phyloP scores from a whole-genome alignment of 768 basidiomycete genomes.

The Tephrocybe sp. region DNA sequence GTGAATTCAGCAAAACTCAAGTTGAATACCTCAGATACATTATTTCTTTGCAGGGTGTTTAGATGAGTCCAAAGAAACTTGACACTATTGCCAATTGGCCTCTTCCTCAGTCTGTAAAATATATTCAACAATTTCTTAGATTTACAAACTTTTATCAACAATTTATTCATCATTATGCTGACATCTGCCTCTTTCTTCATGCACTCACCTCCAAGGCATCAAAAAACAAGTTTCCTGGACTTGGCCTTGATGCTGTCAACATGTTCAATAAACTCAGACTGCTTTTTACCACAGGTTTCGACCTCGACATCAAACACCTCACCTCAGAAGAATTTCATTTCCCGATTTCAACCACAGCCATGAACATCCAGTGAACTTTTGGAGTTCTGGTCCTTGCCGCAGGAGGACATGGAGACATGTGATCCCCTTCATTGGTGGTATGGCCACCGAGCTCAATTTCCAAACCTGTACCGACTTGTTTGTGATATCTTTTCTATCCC shows the following conservation, averaged over 20 bases:
- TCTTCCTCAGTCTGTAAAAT: conserved; percentile 23
- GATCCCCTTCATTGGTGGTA: no score
- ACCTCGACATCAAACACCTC: no score
- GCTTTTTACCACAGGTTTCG: conserved; percentile 17
- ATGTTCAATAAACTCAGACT: conserved; percentile 25
- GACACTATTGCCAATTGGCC: conserved; percentile 34
- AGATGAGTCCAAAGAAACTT: conserved; percentile 39
- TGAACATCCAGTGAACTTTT: no score
- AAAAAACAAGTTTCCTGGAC: not conserved
- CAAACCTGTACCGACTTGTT: no score
- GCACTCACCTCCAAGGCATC: conserved; percentile 15
- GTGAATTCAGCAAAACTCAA: conserved; percentile 23
- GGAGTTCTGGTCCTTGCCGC: no score
- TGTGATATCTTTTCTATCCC: no score
- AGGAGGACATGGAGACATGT: no score
- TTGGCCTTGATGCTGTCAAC: not conserved
- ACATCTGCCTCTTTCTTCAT: conserved; percentile 11
- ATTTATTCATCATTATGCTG: conserved; percentile 29
- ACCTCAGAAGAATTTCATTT: no score
- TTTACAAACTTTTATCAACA: conserved; percentile 20
- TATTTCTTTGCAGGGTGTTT: conserved; percentile 23
- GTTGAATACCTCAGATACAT: conserved; percentile 19
- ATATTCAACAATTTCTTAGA: conserved; percentile 32
- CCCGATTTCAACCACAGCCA: no score
- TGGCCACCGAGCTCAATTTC: no score